Base-by-base conservation (phyloP, 2,329 filamentous ascomycete species). In the Bipolaris gigantea region DNA sequence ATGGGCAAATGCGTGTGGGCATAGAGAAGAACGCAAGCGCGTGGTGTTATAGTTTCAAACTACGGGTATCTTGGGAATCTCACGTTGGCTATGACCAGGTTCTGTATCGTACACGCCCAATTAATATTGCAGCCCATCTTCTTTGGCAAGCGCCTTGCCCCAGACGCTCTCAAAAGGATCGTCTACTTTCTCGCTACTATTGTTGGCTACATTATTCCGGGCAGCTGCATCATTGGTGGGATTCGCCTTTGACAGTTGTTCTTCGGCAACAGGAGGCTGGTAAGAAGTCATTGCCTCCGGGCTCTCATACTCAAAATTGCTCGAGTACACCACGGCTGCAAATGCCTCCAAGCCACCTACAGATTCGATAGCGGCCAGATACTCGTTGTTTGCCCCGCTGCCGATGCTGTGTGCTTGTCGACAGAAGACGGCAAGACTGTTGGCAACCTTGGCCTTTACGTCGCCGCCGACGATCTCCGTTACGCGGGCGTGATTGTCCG, bases 331-430 rank as follows among this genome's bases (percentile, higher is more conserved):
- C 1, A 95, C 88, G 1, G 91, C 90, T 1, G 90, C 89, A 71
- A 95, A 95, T 0, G 88, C 89, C 71, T 92, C 89, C 9, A 95
- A 80, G 57, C 92, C 89, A 25, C 83, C 80, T 35, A 92, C 88
- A 48, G 81, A 75, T 75, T 95, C 90, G 81, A 95, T 90, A 35
- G 86, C 85, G 64, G 75, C 70, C n/a, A 81, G 65, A 48, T 81
- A 80, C 61, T 80, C 78, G 51, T 82, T 81, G 32, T 76, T 74
- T 6, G 73, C 70, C 7, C 70, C 77, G 83, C 87, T 73, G 84
- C 92, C 93, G 63, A 99, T 96, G 49, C 81, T 83, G 73, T 96
- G 92, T 5, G 93, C 93, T 77, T 99, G 92, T 62, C 91, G 85
- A 35, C 92, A 94, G 65, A 97, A 84, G 5, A 96, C 88, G 2